Conservation (phyloP, 2,329 filamentous ascomycete species). For the Sordariomycetes sp. region DNA sequence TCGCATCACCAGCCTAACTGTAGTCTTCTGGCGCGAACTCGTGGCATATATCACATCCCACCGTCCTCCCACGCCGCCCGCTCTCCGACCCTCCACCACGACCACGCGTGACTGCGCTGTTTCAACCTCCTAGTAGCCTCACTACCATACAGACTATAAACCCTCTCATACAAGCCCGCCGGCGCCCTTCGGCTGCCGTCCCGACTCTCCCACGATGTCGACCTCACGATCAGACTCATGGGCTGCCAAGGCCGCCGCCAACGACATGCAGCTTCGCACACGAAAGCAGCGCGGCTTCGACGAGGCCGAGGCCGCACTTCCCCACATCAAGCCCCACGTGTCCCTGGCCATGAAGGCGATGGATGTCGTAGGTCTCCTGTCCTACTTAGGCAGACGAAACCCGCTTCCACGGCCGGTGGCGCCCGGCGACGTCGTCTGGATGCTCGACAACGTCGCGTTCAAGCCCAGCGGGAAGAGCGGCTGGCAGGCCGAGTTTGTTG, state of each 20-base stretch:
- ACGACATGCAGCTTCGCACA: constrained; percentile 35
- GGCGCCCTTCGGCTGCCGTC: neutral
- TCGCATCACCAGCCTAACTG: neutral
- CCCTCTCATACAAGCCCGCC: neutral
- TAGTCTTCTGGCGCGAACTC: neutral
- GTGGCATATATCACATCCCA: neutral
- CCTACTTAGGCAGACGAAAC: constrained; percentile 36
- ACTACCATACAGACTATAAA: neutral
- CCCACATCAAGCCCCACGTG: constrained; percentile 16
- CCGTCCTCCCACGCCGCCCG: neutral
- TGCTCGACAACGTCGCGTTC: constrained; percentile 82
- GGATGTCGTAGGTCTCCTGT: constrained; percentile 25
- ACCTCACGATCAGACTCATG: constrained; percentile 2
- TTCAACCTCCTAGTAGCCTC: neutral
- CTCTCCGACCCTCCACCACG: neutral
- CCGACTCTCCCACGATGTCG: neutral
- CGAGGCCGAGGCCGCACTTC: constrained; percentile 33
- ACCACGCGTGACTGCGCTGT: neutral
- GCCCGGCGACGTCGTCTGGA: constrained; percentile 64
- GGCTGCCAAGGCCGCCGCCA: constrained; percentile 10
- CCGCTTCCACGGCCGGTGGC: constrained; percentile 48
- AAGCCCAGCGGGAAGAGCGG: constrained; percentile 28
- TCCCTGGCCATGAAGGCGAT: constrained; percentile 14
- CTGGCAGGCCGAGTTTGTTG: constrained; percentile 77
- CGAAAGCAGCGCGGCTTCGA: constrained; percentile 33